Conservation (phyloP, 257 asterid species). For the Coffea canephora region DNA sequence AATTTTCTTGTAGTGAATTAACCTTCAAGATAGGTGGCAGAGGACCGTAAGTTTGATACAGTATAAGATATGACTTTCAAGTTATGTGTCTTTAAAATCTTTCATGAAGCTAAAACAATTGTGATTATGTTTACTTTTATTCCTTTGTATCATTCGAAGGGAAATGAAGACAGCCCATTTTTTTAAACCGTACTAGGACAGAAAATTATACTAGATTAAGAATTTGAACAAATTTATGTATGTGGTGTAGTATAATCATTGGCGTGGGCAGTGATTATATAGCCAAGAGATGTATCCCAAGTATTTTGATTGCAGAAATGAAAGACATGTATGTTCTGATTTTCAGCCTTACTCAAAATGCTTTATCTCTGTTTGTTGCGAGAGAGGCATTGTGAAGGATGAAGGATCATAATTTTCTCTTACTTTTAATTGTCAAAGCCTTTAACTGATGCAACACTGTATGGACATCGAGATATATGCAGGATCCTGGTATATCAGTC, state of each 20-base stretch:
- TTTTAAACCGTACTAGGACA: no score
- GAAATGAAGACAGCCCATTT: no score
- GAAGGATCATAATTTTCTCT: not conserved
- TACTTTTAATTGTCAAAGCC: conserved; percentile 33
- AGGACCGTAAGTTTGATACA: conserved; percentile 32
- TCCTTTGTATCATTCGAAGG: not conserved
- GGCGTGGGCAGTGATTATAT: no score
- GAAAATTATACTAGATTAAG: no score
- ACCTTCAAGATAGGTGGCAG: conserved; percentile 60
- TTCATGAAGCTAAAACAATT: no score
- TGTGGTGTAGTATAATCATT: no score
- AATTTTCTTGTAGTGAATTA: conserved; percentile 10
- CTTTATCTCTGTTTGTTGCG: not conserved
- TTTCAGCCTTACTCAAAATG: not conserved
- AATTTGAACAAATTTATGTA: no score
- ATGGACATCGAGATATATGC: conserved; percentile 60
- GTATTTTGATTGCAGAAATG: not conserved
- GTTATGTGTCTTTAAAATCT: no score
- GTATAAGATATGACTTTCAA: not conserved
- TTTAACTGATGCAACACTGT: conserved; percentile 53
- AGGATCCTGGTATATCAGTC: conserved; percentile 55
- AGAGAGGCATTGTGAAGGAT: not conserved
- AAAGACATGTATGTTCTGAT: not conserved
- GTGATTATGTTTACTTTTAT: no score
- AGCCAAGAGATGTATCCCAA: not conserved